Base-by-base conservation (phyloP, 75 land plant species). In the Pinus taeda region DNA sequence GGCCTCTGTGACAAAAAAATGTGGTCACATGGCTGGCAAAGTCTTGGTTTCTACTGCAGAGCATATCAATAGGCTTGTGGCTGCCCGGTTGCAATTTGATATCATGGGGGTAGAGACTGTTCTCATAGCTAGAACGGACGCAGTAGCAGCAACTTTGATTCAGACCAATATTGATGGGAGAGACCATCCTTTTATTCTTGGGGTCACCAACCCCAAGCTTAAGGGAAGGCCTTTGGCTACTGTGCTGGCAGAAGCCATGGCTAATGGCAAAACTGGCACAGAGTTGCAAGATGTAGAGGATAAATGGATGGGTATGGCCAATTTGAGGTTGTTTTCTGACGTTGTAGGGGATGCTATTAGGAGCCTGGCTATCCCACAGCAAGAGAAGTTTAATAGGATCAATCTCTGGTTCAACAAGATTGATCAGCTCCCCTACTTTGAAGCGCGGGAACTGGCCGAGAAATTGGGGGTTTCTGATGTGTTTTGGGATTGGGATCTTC, bases 1-100 rank as follows among this genome's bases (percentile, higher is more conserved):
- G 73, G 81, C 88, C 1, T 88, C 93, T 0, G 81, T 86, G 30
- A 90, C 93, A 6, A 90, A 90, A 80, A 90, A 90, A 55, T 90
- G 93, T 65, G 98, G 98, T 4, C 98, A 95, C 84, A 95, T 95
- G 98, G 93, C 97, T 11, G 98, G 98, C 11, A 95, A 95, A 60
- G 98, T 95, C 65, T 83, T 95, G 59, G 98, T 95, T 37, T 45
- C 93, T 4, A 84, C 90, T 11, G 74, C 80, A 49, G 98, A 95
- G 76, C 98, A 95, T 74, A 88, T 93, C 77, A 95, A 91, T 65
- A 72, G 98, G 20, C 93, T 95, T 20, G 92, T 93, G 1, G 98
- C 98, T 20, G 93, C 93, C 3, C 64, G 98, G 60, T 76, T 93
- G 79, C 98, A 95, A 84, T 89, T 93, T 67, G 98, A 95, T 79